Base-by-base conservation (phyloP, 2,329 filamentous ascomycete species). In the Aspergillus ustus region DNA sequence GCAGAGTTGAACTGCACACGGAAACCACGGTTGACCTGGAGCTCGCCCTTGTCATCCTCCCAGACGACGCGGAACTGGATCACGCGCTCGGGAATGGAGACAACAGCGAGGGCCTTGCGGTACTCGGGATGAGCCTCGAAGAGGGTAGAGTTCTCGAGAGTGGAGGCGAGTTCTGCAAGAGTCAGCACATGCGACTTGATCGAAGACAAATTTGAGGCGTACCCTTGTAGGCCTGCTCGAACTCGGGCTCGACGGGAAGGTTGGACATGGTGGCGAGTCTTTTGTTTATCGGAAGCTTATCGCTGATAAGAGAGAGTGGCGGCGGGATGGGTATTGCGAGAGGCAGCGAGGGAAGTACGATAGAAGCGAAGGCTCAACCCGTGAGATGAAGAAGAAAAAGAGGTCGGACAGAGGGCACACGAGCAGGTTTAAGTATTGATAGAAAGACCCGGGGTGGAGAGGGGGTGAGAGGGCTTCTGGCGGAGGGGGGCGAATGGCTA, bases 1-100 rank as follows among this genome's bases (percentile, higher is more conserved):
- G 94, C 93, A 52, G 91, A 96, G 89, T 98, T 99, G 89, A 96
- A 98, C 82, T 98, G 95, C 52, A 99, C 94, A 73, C 95, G 91
- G 86, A 91, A 97, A 70, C 93, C 95, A 68, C 91, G 90, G 88
- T 97, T 97, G 82, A 97, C 90, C 82, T 96, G 91, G 72, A 93
- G 84, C 66, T 78, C 76, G 81, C 91, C 91, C 80, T 92, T 89
- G 85, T 98, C 95, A 79, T 97, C 89, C 81, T 97, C 93, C 95
- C 95, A 98, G 76, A 91, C 88, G 61, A 99, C 93, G 70, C 95
- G 90, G 89, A 99, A 99, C 82, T 98, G 93, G 78, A 98, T 91
- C 75, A 97, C 81, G 69, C 95, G 93, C 87, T 99, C 95, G 60
- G 95, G 95, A 75, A 98, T 88, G 70, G 94, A 88, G 77, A 89